These are phyloP conservation scores for Colletotrichum phormii DNA, from an alignment of 2,329 filamentous ascomycete genomes.

Conservation along the genomic window DNA sequence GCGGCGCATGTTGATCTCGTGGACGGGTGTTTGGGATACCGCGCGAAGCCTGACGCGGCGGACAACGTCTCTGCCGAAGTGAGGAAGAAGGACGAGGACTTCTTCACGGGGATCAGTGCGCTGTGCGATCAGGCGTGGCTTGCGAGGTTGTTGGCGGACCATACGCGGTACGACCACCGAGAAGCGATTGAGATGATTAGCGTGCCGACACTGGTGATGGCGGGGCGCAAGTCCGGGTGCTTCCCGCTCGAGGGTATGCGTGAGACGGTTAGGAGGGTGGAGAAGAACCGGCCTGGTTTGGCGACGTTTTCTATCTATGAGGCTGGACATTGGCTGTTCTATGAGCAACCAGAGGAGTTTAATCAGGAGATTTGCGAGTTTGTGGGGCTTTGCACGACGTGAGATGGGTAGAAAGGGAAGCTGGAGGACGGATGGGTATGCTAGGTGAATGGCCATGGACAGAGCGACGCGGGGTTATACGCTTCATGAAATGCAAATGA, in stretches of 20 bases:
- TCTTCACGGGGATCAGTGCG: conserved; percentile 48
- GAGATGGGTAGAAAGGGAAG: background rate
- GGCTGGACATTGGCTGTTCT: conserved; percentile 55
- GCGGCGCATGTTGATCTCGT: conserved; percentile 47
- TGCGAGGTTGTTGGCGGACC: conserved; percentile 51
- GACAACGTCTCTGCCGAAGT: conserved; percentile 42
- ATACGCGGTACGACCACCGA: conserved; percentile 55
- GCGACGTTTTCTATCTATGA: conserved; percentile 47
- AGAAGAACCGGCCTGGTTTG: conserved; percentile 38
- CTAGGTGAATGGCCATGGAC: background rate
- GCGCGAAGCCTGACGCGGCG: conserved; percentile 40
- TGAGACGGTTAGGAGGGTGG: conserved; percentile 48
- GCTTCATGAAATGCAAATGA: background rate
- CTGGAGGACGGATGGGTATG: background rate
- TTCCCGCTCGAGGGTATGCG: conserved; percentile 51
- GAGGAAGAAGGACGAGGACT: conserved; percentile 45
- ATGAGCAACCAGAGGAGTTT: conserved; percentile 52
- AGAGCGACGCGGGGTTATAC: background rate
- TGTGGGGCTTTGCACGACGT: conserved; percentile 12
- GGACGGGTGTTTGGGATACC: conserved; percentile 50
- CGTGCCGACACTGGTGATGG: conserved; percentile 50
- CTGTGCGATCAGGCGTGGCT: conserved; percentile 52
- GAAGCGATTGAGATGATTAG: conserved; percentile 50
- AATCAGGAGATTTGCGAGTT: conserved; percentile 45
- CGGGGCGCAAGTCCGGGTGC: conserved; percentile 50